phyloP scores from a whole-genome alignment of 2,329 filamentous ascomycete genomes.

The Ophiocordyceps robertsii region DNA sequence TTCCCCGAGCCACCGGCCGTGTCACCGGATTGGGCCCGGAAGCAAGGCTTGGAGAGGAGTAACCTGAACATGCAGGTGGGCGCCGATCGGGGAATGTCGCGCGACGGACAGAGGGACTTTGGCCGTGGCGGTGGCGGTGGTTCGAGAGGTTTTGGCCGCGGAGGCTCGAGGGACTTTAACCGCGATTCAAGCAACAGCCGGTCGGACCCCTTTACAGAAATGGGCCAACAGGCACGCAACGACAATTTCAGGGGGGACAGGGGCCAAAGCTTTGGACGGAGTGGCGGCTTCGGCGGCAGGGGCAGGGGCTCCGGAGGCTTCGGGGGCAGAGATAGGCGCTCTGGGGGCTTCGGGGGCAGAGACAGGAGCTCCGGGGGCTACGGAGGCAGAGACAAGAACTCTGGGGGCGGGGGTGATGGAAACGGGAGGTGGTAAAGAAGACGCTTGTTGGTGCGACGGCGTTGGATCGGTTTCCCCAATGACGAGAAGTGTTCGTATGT shows the following conservation, averaged over 20 bases:
- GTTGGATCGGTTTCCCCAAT: neutral
- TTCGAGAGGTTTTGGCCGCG: conserved; percentile 3
- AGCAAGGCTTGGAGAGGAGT: conserved; percentile 17
- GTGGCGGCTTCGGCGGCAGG: neutral
- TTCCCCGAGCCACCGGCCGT: conserved; percentile 32
- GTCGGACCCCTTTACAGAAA: conserved; percentile 13
- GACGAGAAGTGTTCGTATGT: too few species aligned
- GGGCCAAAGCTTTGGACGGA: conserved; percentile 8
- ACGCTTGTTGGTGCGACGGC: too few species aligned
- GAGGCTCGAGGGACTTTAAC: conserved; percentile 5
- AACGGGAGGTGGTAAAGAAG: too few species aligned
- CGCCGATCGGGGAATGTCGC: neutral
- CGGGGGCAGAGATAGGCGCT: too few species aligned
- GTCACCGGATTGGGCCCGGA: conserved; percentile 12
- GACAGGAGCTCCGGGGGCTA: too few species aligned
- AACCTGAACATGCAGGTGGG: conserved; percentile 20
- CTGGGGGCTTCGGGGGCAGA: too few species aligned
- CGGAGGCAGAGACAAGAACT: too few species aligned
- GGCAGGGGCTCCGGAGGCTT: too few species aligned
- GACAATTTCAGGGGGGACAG: conserved; percentile 11
- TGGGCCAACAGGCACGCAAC: conserved; percentile 12
- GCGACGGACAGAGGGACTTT: neutral
- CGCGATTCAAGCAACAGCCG: conserved; percentile 1
- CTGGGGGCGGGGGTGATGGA: too few species aligned
- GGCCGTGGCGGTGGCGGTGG: neutral